Percentiles rank a stretch among this genome's conserved stretches.
These are phyloP conservation scores for Pyrenula aspistea DNA, from an alignment of 495 filamentous ascomycete genomes.

Conservation along the genomic window DNA sequence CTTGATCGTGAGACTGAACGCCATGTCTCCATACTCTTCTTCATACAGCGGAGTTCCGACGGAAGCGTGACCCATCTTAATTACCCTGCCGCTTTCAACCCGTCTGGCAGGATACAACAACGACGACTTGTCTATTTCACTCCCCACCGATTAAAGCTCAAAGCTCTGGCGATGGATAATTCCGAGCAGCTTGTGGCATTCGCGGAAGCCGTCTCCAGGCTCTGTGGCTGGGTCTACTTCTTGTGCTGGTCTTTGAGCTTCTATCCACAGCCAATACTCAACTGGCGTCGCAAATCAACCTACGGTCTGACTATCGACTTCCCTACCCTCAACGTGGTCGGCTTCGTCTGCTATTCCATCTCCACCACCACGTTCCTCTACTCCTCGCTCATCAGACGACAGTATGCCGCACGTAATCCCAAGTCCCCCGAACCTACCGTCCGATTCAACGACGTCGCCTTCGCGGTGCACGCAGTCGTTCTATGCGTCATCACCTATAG, in stretches of 20 bases:
- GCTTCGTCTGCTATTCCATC: slow-evolving; percentile 67
- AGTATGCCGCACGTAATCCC: slow-evolving; percentile 79
- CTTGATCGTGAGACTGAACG: no score
- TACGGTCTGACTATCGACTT: slow-evolving; percentile 79
- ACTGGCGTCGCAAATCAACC: slow-evolving; percentile 62
- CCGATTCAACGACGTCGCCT: slow-evolving; percentile 79
- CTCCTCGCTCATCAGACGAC: slow-evolving; percentile 59
- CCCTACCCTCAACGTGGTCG: slow-evolving; percentile 68
- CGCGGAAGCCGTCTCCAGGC: slow-evolving; percentile 7
- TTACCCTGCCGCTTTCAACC: no score
- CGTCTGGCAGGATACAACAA: no score
- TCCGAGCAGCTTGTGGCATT: slow-evolving; percentile 1
- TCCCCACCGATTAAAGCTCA: no score
- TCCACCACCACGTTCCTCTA: slow-evolving; percentile 66
- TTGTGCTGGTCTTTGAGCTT: slow-evolving; percentile 79
- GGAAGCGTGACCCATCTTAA: no score
- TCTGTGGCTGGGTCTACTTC: slow-evolving; percentile 11
- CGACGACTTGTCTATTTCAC: no score
- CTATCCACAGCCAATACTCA: slow-evolving; percentile 79
- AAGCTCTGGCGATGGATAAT: no score
- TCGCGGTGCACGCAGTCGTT: slow-evolving; percentile 66
- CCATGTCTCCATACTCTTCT: no score
- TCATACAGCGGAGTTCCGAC: no score
- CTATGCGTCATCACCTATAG: slow-evolving; percentile 53
- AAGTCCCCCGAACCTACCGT: slow-evolving; percentile 65